Evolutionary conservation across 768 basidiomycete genomes (phyloP), one percentile per base, ranked within the genome.

Genomic region (Candolleomyces eurysporus): DNA sequence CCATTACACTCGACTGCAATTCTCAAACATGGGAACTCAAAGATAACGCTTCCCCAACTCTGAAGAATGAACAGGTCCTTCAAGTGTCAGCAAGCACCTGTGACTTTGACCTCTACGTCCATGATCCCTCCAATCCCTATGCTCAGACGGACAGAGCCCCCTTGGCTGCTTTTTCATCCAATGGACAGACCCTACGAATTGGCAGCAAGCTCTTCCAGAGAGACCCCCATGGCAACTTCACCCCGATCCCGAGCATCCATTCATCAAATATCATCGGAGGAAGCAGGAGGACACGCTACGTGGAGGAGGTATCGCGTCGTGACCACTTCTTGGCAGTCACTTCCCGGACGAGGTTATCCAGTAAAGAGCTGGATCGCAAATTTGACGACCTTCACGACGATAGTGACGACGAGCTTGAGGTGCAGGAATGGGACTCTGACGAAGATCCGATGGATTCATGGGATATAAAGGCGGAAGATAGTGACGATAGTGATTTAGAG

Each of bases 171-270:
- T 60, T 63, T 46, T 50, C 59, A 8, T 46, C 39, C 19, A 53
- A 63, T 31, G 50, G 50, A 19, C 54, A 55, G 45, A 32, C 39
- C 22, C 30, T 63, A 19, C 60, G 62, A 21, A 42, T 63, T 21
- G 62, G 62, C 5, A 52, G 59, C 52, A 51, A 57, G 53, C 21
- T 63, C 36, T 63, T 63, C 50, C 39, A 19, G 16, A 21, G 32
- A 48, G 45, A 60, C 19, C 21, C 56, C 13, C 13, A 32, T 9
- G 54, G 59, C n/a, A 45, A 42, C 46, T 63, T 60, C 26, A 19
- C 45, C 16, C n/a, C 50, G 7, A 14, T 60, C 5, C 11, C 19
- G 11, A 56, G 10, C 54, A 21, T 22, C 9, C 54, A 36, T 39
- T 17, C 17, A 3, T 4, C 36, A 9, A 36, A 39, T 4, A 42